These are phyloP conservation scores for Candida succiphila DNA, from an alignment of 805 yeast genomes.

Conservation along the genomic window DNA sequence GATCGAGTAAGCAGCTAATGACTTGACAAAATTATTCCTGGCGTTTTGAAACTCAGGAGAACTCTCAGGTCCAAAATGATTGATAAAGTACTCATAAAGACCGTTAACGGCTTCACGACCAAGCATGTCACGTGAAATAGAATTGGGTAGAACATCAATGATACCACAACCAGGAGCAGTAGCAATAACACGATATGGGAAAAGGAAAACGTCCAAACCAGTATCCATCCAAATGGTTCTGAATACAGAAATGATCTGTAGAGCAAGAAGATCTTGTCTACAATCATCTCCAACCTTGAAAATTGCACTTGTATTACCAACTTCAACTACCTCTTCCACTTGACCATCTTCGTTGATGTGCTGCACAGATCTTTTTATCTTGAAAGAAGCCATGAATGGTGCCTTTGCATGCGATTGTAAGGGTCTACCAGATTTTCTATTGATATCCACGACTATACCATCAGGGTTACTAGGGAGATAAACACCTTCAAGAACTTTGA, in stretches of 20 bases:
- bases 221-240: constrained; percentile 81
- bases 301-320: constrained; percentile 72
- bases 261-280: constrained; percentile 91
- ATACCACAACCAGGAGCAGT: constrained; percentile 99
- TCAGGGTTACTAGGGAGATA: constrained; percentile 96
- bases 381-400: constrained; percentile 95
- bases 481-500: constrained; percentile 68
- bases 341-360: constrained; percentile 24
- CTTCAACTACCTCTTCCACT: constrained; percentile 15
- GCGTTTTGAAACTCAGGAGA: constrained; percentile 87
- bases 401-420: constrained; percentile 98
- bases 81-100: constrained; percentile 79
- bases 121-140: constrained; percentile 93
- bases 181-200: constrained; percentile 92
- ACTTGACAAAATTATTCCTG: constrained; percentile 83
- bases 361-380: constrained; percentile 51
- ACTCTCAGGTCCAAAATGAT: constrained; percentile 92
- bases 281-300: constrained; percentile 99
- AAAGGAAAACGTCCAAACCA: constrained; percentile 85
- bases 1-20: constrained; percentile 89
- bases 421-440: constrained; percentile 87
- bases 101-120: constrained; percentile 99
- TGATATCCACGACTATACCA: constrained; percentile 87
- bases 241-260: constrained; percentile 86
- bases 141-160: constrained; percentile 92